Percentiles rank a stretch among this genome's conserved stretches.
These are phyloP conservation scores for Quercus lobata DNA, from an alignment of 331 rosid species.

Conservation along the genomic window DNA sequence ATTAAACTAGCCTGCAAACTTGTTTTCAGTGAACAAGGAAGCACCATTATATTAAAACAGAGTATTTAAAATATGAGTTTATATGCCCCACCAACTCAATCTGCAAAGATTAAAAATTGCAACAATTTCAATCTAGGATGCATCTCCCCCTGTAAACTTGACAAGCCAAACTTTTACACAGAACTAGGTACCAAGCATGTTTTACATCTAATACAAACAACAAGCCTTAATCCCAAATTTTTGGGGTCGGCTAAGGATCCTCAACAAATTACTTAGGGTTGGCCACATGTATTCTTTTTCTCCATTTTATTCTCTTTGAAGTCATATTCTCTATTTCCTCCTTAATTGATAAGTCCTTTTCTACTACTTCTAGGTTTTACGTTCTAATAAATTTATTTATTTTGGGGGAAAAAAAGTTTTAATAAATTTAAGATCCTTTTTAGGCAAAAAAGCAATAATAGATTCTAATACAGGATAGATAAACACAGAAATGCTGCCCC, in stretches of 20 bases:
- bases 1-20: background rate
- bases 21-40: background rate
- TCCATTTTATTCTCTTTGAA: no score
- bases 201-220: background rate
- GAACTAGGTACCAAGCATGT: background rate
- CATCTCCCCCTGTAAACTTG: background rate
- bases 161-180: background rate
- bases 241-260: no score
- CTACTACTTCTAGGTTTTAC: background rate
- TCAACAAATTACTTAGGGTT: no score
- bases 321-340: no score
- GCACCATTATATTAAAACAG: background rate
- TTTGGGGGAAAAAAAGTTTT: no score
- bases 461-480: background rate
- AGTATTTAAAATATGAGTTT: background rate
- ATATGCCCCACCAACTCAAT: background rate
- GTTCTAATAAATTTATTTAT: background rate
- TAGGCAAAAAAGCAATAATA: no score
- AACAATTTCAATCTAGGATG: background rate
- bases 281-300: no score
- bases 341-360: no score
- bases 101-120: background rate
- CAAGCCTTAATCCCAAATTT: no score
- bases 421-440: no score
- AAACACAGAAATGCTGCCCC: background rate